Conservation (phyloP, 495 filamentous ascomycete genomes). For the Geoglossum glabrum region DNA sequence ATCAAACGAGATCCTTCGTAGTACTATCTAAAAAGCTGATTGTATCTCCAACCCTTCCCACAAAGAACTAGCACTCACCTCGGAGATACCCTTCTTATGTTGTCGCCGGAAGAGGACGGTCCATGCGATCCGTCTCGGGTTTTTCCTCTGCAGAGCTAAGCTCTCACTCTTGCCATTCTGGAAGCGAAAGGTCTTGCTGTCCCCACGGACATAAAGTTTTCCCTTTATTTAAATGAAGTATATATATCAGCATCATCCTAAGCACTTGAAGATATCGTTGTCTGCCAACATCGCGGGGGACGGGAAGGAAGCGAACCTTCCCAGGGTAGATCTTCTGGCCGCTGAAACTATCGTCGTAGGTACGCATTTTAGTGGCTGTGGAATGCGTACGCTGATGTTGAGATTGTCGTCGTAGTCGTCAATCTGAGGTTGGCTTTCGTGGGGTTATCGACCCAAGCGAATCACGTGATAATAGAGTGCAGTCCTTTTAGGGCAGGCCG, state of each 20-base stretch:
- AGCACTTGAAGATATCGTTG: background rate
- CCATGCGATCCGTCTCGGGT: constrained; percentile 97
- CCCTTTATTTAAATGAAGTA: constrained; percentile 32
- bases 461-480: background rate
- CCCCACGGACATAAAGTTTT: constrained; percentile 96
- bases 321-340: constrained; percentile 97
- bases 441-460: background rate
- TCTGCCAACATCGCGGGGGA: background rate
- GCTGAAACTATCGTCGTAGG: constrained; percentile 93
- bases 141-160: constrained; percentile 99
- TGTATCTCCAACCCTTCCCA: background rate
- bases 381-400: constrained; percentile 12
- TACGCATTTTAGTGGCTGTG: constrained; percentile 62
- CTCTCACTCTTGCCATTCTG: constrained; percentile 99
- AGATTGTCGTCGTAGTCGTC: background rate
- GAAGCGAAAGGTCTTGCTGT: constrained; percentile 99
- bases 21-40: too few species aligned
- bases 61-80: constrained; percentile 42
- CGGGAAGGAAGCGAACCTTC: constrained; percentile 38
- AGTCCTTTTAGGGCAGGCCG: background rate
- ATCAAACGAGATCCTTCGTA: background rate
- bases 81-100: constrained; percentile 99
- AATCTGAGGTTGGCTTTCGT: background rate
- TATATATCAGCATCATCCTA: background rate
- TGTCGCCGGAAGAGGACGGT: constrained; percentile 92